Percentiles rank a stretch among this genome's conserved stretches.
Evolutionary conservation across 164 flowering plant genomes (phyloP).

Genomic region (Brasenia schreberi): DNA sequence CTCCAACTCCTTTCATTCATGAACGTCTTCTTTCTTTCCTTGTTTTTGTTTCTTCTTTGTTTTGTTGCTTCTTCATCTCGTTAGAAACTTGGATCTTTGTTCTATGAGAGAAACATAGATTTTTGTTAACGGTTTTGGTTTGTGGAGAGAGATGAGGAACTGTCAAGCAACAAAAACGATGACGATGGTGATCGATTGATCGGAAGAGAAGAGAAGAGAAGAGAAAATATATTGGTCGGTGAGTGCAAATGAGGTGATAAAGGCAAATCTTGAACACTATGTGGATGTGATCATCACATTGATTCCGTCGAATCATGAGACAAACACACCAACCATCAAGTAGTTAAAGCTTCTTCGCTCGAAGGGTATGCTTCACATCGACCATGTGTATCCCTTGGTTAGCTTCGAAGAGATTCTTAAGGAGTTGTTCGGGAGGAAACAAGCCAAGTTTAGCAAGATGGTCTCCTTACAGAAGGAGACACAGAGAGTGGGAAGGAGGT

Average conservation of each 20-base stretch:
- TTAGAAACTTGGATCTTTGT: too few relatives aligned
- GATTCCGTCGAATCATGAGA: conserved; percentile 12
- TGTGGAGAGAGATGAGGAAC: conserved; percentile 69
- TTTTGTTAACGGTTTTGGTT: too few relatives aligned
- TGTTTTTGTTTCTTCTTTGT: too few relatives aligned
- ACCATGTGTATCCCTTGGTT: conserved; percentile 66
- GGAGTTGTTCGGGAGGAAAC: conserved; percentile 57
- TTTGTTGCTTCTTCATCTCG: too few relatives aligned
- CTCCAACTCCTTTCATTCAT: too few relatives aligned
- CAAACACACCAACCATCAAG: conserved; percentile 27
- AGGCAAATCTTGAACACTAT: conserved; percentile 60
- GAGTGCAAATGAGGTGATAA: conserved; percentile 51
- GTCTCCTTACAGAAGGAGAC: conserved; percentile 19
- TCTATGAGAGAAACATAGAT: too few relatives aligned
- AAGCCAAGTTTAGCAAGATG: conserved; percentile 46
- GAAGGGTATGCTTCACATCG: conserved; percentile 46
- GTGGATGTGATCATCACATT: conserved; percentile 39
- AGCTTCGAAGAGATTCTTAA: conserved; percentile 77
- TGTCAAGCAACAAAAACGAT: conserved; percentile 73
- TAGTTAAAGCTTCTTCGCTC: conserved; percentile 74
- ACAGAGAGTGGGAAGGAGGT: conserved; percentile 14
- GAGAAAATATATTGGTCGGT: conserved; percentile 51
- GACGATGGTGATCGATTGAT: conserved; percentile 49
- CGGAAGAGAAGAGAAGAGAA: conserved; percentile 29
- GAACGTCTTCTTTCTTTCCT: too few relatives aligned